Percentiles rank a stretch among this genome's conserved stretches.
Conservation (phyloP, 2,329 filamentous ascomycete species). For the Alternaria novae-zelandiae region DNA sequence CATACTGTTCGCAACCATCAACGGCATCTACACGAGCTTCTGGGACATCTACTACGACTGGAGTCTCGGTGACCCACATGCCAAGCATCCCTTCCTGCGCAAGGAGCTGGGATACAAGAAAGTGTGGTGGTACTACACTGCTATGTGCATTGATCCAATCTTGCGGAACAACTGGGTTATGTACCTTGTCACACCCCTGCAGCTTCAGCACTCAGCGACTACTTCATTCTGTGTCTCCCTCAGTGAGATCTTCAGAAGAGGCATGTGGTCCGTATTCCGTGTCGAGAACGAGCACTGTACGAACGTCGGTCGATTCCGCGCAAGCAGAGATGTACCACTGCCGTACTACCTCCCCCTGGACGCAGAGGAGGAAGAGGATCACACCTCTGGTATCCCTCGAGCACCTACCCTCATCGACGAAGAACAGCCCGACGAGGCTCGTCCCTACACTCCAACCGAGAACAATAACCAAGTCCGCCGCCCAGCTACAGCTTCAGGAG, state of each 20-base stretch:
- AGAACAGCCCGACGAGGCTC: slow-evolving; percentile 30
- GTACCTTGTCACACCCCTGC: slow-evolving; percentile 81
- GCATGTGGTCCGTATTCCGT: slow-evolving; percentile 90
- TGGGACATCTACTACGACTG: slow-evolving; percentile 99
- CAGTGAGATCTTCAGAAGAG: slow-evolving; percentile 81
- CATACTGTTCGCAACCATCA: slow-evolving; percentile 80
- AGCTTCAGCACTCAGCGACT: slow-evolving; percentile 82
- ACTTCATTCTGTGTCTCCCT: slow-evolving; percentile 81
- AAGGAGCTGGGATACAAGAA: slow-evolving; percentile 80
- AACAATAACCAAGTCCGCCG: slow-evolving; percentile 17
- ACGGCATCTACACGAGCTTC: slow-evolving; percentile 80
- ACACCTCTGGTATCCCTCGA: slow-evolving; percentile 7
- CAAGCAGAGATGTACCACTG: slow-evolving; percentile 83
- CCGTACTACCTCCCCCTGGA: slow-evolving; percentile 68
- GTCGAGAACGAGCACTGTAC: slow-evolving; percentile 98
- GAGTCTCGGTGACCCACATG: slow-evolving; percentile 81
- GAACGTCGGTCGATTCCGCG: slow-evolving; percentile 81
- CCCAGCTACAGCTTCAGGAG: slow-evolving; percentile 16
- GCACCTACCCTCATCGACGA: slow-evolving; percentile 31
- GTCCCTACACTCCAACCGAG: slow-evolving; percentile 1
- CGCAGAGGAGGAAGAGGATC: slow-evolving; percentile 11
- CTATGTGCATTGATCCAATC: slow-evolving; percentile 83
- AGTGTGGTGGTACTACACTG: slow-evolving; percentile 82
- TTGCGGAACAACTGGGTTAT: slow-evolving; percentile 94
- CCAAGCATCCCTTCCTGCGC: slow-evolving; percentile 67